These are phyloP conservation scores for Lotmaria passim DNA, from an alignment of 208 protist genomes.

Conservation along the genomic window DNA sequence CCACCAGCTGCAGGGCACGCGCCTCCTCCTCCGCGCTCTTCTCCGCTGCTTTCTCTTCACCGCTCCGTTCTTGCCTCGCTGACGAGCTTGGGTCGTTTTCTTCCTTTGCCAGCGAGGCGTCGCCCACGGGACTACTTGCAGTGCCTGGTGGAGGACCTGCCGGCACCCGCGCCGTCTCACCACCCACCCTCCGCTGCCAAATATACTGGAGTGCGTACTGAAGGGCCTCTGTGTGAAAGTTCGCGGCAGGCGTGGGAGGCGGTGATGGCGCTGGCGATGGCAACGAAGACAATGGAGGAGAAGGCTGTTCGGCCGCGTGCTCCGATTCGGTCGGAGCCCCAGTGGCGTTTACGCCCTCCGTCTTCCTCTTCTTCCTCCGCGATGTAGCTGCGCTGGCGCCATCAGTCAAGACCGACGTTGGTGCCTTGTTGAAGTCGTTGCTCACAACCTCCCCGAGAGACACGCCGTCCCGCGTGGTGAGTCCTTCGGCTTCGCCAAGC, in stretches of 20 bases:
- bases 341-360: no score
- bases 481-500: background rate
- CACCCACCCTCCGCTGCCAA: constrained; percentile 6
- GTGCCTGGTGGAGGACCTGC: background rate
- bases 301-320: background rate
- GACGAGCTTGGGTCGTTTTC: background rate
- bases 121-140: background rate
- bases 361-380: background rate
- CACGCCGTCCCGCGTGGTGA: background rate
- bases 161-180: background rate
- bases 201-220: constrained; percentile 27
- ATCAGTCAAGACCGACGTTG: no score
- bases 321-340: background rate
- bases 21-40: constrained; percentile 3
- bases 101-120: background rate
- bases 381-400: background rate
- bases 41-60: background rate
- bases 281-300: no score
- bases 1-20: constrained; percentile 25
- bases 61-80: background rate
- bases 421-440: no score
- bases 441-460: background rate
- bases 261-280: background rate
- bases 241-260: background rate
- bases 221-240: constrained; percentile 27